phyloP scores from a whole-genome alignment of 2,329 filamentous ascomycete genomes.

The Pseudogymnoascus sp. region DNA sequence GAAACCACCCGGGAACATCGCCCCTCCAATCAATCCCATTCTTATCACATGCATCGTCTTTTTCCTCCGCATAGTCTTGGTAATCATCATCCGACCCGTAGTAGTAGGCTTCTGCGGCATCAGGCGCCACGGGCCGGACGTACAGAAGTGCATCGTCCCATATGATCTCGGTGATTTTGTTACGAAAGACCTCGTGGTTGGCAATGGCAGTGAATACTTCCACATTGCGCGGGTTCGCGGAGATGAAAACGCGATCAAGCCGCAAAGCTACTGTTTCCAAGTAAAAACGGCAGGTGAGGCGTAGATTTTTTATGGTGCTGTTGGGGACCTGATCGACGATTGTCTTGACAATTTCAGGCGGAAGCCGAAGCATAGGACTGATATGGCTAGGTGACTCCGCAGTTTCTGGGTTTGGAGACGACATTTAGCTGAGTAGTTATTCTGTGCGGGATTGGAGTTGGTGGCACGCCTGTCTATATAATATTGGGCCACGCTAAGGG shows the following conservation, averaged over 20 bases:
- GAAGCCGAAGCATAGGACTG: background rate
- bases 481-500: too few relatives aligned
- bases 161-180: slow-evolving; percentile 31
- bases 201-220: slow-evolving; percentile 31
- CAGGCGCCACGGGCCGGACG: background rate
- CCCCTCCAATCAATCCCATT: background rate
- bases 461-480: too few relatives aligned
- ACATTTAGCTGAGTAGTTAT: background rate
- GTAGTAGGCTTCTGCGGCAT: background rate
- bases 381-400: background rate
- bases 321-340: slow-evolving; percentile 19
- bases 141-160: slow-evolving; percentile 28
- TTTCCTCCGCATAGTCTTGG: background rate
- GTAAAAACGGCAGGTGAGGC: slow-evolving; percentile 20
- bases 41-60: background rate
- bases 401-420: background rate
- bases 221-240: slow-evolving; percentile 33
- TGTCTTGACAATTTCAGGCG: slow-evolving; percentile 9
- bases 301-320: slow-evolving; percentile 23
- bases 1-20: background rate
- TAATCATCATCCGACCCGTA: background rate
- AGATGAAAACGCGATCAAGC: slow-evolving; percentile 33
- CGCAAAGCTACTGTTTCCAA: slow-evolving; percentile 18
- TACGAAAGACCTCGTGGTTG: slow-evolving; percentile 28
- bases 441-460: slow-evolving; percentile 12